These are phyloP conservation scores for Hemisphaericaspora lyxosophila DNA, from an alignment of 1,139 yeast genomes.

Conservation along the genomic window DNA sequence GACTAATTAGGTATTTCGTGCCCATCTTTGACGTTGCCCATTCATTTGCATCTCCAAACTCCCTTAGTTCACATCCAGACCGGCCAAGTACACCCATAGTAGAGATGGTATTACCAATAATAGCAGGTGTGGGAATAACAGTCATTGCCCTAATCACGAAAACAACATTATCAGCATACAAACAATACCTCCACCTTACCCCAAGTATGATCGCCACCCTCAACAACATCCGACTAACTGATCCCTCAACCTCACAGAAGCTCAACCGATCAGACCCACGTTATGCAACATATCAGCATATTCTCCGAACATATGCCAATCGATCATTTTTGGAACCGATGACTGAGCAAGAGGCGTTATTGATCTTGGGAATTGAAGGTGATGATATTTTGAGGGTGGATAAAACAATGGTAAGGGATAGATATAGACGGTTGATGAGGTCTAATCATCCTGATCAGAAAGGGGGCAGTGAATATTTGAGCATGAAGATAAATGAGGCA, in stretches of 20 bases:
- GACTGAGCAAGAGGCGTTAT: conserved; percentile 63
- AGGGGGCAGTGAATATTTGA: conserved; percentile 63
- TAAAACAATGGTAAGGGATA: conserved; percentile 43
- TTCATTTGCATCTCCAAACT: not conserved
- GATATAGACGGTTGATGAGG: conserved; percentile 66
- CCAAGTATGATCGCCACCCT: conserved; percentile 58
- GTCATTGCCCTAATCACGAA: conserved; percentile 52
- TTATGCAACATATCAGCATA: conserved; percentile 24
- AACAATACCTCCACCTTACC: conserved; percentile 44
- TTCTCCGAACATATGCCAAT: conserved; percentile 37
- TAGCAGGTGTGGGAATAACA: conserved; percentile 59
- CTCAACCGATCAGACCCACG: conserved; percentile 15
- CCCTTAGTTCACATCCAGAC: too few relatives aligned
- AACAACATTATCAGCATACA: conserved; percentile 47
- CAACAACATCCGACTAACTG: conserved; percentile 40
- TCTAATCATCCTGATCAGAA: conserved; percentile 75
- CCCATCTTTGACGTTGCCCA: too few relatives aligned
- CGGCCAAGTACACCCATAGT: not conserved
- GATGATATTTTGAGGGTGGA: conserved; percentile 50
- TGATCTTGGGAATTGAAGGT: conserved; percentile 53
- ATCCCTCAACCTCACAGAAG: not conserved
- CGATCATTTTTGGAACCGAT: conserved; percentile 50
- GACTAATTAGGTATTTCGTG: not conserved
- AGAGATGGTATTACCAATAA: conserved; percentile 50
- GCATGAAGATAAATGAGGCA: conserved; percentile 77